These are phyloP conservation scores for Crithidia mellificae DNA, from an alignment of 208 protist species.

Conservation along the genomic window DNA sequence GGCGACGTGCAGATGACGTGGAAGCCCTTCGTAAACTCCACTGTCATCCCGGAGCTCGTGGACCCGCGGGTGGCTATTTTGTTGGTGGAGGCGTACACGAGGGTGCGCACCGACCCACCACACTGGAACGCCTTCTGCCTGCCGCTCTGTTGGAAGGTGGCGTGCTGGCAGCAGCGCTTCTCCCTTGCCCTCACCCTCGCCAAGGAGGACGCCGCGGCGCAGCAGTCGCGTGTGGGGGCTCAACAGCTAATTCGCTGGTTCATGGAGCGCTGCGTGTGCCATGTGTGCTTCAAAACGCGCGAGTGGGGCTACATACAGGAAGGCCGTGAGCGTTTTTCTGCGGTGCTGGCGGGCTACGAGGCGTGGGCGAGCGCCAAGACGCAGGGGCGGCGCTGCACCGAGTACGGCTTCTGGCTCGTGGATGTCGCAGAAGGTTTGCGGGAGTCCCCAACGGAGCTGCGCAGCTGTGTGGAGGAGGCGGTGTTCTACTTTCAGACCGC, in stretches of 20 bases:
- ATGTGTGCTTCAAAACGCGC: conserved; percentile 57
- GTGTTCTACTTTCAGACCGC: conserved; percentile 61
- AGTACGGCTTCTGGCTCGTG: conserved; percentile 75
- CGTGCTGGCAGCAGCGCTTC: conserved; percentile 64
- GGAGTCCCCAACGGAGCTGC: conserved; percentile 32
- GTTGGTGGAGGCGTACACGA: conserved; percentile 49
- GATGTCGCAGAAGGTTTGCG: conserved; percentile 46
- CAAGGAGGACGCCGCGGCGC: conserved; percentile 40
- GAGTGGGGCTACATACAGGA: conserved; percentile 41
- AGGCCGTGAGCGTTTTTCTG: conserved; percentile 45
- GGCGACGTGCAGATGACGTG: conserved; percentile 42
- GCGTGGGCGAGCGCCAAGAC: conserved; percentile 55
- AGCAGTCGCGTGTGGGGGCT: conserved; percentile 29
- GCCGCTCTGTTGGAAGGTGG: conserved; percentile 66
- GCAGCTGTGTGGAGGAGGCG: conserved; percentile 68
- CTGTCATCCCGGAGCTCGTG: conserved; percentile 58
- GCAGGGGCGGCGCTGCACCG: conserved; percentile 64
- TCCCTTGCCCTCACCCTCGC: conserved; percentile 52
- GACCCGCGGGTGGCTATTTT: conserved; percentile 47
- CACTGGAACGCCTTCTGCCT: conserved; percentile 80
- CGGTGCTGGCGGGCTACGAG: conserved; percentile 53
- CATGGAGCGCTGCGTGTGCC: conserved; percentile 48
- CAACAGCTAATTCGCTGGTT: conserved; percentile 48
- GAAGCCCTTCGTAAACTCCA: conserved; percentile 46
- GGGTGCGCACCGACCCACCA: conserved; percentile 45